Percentiles rank a stretch among this genome's conserved stretches.
Conservation (phyloP, 495 filamentous ascomycete species). For the Penicillium psychrofluorescens region DNA sequence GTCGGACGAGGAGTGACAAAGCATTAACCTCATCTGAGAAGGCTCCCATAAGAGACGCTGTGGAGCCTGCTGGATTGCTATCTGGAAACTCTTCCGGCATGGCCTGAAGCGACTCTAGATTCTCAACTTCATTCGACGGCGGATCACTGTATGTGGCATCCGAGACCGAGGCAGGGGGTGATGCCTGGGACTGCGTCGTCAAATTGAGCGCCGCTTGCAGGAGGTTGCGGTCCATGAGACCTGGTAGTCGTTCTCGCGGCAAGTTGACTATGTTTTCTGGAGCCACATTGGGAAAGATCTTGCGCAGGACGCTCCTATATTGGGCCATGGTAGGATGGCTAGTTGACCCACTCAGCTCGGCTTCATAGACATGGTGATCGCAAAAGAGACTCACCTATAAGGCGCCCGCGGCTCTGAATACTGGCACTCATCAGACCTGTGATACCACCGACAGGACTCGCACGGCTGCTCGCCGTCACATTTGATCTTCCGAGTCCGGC, state of each 20-base stretch:
- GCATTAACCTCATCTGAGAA: slow-evolving; percentile 62
- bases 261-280: slow-evolving; percentile 11
- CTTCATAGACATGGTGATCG: no score
- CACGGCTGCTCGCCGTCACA: slow-evolving; percentile 20
- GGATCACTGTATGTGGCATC: slow-evolving; percentile 3
- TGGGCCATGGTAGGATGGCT: no score
- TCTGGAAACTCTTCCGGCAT: slow-evolving; percentile 10
- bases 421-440: slow-evolving; percentile 9
- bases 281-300: slow-evolving; percentile 11
- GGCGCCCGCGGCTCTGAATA: slow-evolving; percentile 6
- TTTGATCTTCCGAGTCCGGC: slow-evolving; percentile 18
- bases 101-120: slow-evolving; percentile 11
- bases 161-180: slow-evolving; percentile 5
- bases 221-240: slow-evolving; percentile 4
- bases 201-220: not conserved
- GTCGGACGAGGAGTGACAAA: slow-evolving; percentile 43
- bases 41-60: no score
- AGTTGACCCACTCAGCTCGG: no score
- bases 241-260: slow-evolving; percentile 9
- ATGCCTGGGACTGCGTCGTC: slow-evolving; percentile 1
- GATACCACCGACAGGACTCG: slow-evolving; percentile 20
- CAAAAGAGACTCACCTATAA: slow-evolving; percentile 1
- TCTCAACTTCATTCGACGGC: slow-evolving; percentile 6
- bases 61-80: not conserved
- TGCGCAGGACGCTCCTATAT: slow-evolving; percentile 5